phyloP scores from a whole-genome alignment of 1,139 yeast genomes.

The Nadsonia commutata region DNA sequence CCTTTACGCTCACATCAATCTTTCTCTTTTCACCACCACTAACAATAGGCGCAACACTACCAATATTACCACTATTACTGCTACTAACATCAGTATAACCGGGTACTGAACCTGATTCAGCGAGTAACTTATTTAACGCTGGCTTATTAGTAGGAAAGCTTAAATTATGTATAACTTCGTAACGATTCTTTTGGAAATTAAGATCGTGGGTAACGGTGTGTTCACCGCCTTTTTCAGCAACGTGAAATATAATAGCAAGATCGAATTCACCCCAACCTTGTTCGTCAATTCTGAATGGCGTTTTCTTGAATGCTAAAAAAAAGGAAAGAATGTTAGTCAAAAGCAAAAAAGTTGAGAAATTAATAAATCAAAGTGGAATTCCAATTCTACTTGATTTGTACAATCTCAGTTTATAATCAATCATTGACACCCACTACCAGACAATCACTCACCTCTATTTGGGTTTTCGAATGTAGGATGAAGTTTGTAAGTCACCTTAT shows the following conservation, averaged over 20 bases:
- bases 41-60: slow-evolving; percentile 15
- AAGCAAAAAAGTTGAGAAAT: neutral
- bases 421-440: no score
- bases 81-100: slow-evolving; percentile 17
- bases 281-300: slow-evolving; percentile 84
- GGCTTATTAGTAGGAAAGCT: slow-evolving; percentile 68
- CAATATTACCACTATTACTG: slow-evolving; percentile 10
- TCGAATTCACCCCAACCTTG: slow-evolving; percentile 99
- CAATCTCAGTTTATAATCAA: no score
- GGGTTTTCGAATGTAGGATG: slow-evolving; percentile 95
- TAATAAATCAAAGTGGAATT: neutral
- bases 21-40: slow-evolving; percentile 31
- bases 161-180: slow-evolving; percentile 63
- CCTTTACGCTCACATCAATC: slow-evolving; percentile 16
- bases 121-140: slow-evolving; percentile 51
- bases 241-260: slow-evolving; percentile 61
- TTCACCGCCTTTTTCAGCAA: slow-evolving; percentile 81
- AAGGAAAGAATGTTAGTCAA: neutral
- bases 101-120: slow-evolving; percentile 75
- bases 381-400: no score
- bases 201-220: slow-evolving; percentile 77
- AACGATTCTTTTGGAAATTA: slow-evolving; percentile 66
- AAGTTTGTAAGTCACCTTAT: slow-evolving; percentile 79
- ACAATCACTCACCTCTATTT: slow-evolving; percentile 34
- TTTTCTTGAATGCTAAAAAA: slow-evolving; percentile 41